Base-by-base conservation (phyloP, 768 basidiomycete species). In the Phanerodontia chrysosporium region DNA sequence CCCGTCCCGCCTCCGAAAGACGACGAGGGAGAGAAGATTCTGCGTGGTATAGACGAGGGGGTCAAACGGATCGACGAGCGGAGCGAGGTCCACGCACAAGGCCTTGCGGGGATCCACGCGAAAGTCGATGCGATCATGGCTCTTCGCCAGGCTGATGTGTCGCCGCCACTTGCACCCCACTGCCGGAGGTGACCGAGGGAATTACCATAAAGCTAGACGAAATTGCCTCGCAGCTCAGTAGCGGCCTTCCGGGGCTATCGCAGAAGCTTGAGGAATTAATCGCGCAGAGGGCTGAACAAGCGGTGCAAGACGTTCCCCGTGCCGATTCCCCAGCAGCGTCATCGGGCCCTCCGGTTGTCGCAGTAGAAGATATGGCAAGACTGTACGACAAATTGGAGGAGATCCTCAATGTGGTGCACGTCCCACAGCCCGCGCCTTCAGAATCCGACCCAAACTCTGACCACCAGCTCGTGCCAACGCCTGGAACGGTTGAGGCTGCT, bases 321-420 rank as follows among this genome's bases (percentile, higher is more conserved):
- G 52, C 2, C n/a, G 52, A 53, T 9, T 2, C 32, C 32, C 10
- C 35, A 39, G 52, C 22, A 12, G n/a, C 16, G 21, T 25, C 27
- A 10, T 27, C 21, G 39, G n/a, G n/a, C n/a, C 30, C n/a, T 18
- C 29, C 7, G 16, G 39, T 18, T 25, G 21, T 25, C 24, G 32
- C 62, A 10, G 30, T 58, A 2, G 56, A 61, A 2, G 69, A 73
- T 27, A 21, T 73, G 18, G 61, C 65, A 3, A 71, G 68, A n/a
- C 60, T 79, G 55, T 69, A 66, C 21, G 66, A 62, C 27, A 78
- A 77, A 62, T 66, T 79, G 22, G 75, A 80, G 13, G 68, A 69
- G 29, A 68, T 80, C 14, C 57, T 70, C n/a, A 65, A 65, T 29
- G 52, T 70, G 8, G 66, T 64, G 32, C 58, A 36, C 51, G 24